These are phyloP conservation scores for Glycyrrhiza uralensis DNA, from an alignment of 306 rosid genomes.

Conservation along the genomic window DNA sequence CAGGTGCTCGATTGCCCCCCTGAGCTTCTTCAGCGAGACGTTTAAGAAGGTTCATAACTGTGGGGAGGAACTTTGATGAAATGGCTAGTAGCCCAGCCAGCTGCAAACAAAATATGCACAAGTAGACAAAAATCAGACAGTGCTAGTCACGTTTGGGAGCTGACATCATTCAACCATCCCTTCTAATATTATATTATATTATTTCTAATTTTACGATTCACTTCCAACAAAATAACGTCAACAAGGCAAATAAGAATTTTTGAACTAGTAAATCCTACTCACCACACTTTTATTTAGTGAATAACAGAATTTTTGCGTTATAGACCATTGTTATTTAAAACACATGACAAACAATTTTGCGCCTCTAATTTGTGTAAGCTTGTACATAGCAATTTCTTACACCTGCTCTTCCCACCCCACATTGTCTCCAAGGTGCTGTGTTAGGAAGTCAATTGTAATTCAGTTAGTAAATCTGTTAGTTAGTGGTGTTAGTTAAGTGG, in stretches of 20 bases:
- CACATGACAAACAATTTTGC: not conserved
- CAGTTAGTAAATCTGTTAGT: too few relatives aligned
- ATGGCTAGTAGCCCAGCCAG: conserved; percentile 67
- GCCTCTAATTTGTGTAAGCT: not conserved
- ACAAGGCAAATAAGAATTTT: not conserved
- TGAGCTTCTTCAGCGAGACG: conserved; percentile 80
- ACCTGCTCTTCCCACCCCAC: too few relatives aligned
- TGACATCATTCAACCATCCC: not conserved
- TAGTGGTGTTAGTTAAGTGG: too few relatives aligned
- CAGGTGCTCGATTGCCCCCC: conserved; percentile 40
- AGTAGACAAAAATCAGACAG: not conserved
- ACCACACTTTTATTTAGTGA: not conserved
- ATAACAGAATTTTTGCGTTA: not conserved
- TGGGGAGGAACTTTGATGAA: conserved; percentile 69
- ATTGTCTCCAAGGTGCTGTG: too few relatives aligned
- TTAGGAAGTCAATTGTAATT: too few relatives aligned
- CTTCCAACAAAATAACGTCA: not conserved
- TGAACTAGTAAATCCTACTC: not conserved
- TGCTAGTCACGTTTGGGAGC: conserved; percentile 9
- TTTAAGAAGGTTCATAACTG: conserved; percentile 71
- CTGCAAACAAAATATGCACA: conserved; percentile 44
- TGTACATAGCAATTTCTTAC: not conserved
- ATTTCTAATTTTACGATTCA: not conserved
- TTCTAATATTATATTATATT: not conserved
- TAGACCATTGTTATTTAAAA: not conserved